Base-by-base conservation (phyloP, 495 filamentous ascomycete species). In the Paragyromitra xinjiangensis region DNA sequence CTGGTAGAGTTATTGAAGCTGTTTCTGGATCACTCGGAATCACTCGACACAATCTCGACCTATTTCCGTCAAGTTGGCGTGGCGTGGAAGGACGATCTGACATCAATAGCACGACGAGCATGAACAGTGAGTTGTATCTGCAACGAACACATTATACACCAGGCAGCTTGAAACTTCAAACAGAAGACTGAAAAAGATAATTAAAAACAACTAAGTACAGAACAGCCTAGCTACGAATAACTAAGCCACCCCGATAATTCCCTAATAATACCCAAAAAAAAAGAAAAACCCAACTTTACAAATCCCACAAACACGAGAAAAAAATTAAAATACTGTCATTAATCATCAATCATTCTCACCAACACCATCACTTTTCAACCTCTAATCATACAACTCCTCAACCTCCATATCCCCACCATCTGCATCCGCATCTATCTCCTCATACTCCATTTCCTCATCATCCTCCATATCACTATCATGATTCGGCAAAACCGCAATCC, bases 401-500 rank as follows among this genome's bases (percentile, higher is more conserved):
- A 83, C 71, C 82, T 94, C 92, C 90, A 93, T 92, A 71, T 90
- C 90, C 44, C 82, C 84, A 19, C 81, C 84, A 78, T 92, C 90
- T 29, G 88, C 85, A 67, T 93, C 86, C 77, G 90, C 88, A 24
- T 91, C 92, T 29, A 90, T 80, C 1, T 91, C 88, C 58, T 94
- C 93, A 61, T 89, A 87, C 55, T 91, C 91, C 85, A 92, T 91
- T 2, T 92, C 90, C 50, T 92, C 90, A 75, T 94, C 92, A 16
- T 87, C 87, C 16, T 82, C 84, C 3, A 83, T 61, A n/a, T 90
- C 88, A 62, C 87, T 88, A 34, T 88, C 84, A 82, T 99, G 95
- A 83, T 98, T 98, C 40, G 94, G 87, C 6, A 95, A 72, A 3
- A 99, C 92, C 5, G 88, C 85, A 42, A 98, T 89, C 82, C 92